Conservation (phyloP, 345 rosid species). For the Psidium friedrichsthalianum region DNA sequence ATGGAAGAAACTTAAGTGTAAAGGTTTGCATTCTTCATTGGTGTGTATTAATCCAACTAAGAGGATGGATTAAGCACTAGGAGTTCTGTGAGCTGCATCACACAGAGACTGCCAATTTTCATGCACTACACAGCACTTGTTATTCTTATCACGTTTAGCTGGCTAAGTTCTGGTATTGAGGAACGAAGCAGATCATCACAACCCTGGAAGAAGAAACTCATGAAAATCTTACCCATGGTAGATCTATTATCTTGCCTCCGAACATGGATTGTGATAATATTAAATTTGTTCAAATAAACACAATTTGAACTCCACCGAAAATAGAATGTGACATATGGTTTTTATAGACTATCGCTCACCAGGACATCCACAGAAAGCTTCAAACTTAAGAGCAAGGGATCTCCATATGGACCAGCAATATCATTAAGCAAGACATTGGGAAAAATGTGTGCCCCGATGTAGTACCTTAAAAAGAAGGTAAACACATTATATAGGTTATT, state of each 20-base stretch:
- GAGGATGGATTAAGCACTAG: neutral
- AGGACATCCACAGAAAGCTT: constrained; percentile 94
- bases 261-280: neutral
- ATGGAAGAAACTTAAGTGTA: neutral
- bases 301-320: neutral
- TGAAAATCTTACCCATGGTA: neutral
- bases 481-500: neutral
- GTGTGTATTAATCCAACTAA: neutral
- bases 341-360: constrained; percentile 33
- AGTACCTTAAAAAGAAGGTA: constrained; percentile 50
- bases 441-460: constrained; percentile 65
- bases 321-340: neutral
- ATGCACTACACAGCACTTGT: neutral
- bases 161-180: neutral
- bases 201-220: neutral
- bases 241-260: neutral
- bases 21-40: neutral
- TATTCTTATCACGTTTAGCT: neutral
- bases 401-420: constrained; percentile 88
- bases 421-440: constrained; percentile 95
- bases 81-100: neutral
- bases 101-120: neutral
- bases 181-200: neutral
- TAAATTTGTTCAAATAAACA: neutral
- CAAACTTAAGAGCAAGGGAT: constrained; percentile 79